phyloP scores from a whole-genome alignment of 1,284 basidiomycete genomes.

The Neonothopanus nambi region DNA sequence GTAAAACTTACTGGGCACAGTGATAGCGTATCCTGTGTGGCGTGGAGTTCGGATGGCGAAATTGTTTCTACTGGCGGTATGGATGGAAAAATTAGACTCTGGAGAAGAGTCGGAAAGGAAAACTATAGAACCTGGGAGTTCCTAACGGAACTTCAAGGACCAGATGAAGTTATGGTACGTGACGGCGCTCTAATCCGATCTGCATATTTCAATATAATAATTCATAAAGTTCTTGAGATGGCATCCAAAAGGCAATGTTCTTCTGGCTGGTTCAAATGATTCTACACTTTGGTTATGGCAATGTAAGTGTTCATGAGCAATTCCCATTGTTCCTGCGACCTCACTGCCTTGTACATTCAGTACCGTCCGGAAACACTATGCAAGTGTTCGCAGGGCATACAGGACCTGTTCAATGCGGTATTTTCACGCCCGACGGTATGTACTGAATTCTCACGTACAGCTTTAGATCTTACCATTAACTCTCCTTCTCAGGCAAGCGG shows the following conservation, averaged over 20 bases:
- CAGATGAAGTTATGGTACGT: slow-evolving; percentile 91
- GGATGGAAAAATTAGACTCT: slow-evolving; percentile 93
- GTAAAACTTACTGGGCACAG: slow-evolving; percentile 88
- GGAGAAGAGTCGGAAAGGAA: slow-evolving; percentile 78
- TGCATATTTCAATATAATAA: background rate
- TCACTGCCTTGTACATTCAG: slow-evolving; percentile 47
- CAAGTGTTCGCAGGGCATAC: slow-evolving; percentile 95
- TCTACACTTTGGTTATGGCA: slow-evolving; percentile 99
- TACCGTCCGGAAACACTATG: slow-evolving; percentile 93
- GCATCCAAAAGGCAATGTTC: slow-evolving; percentile 92
- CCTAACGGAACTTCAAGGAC: slow-evolving; percentile 87
- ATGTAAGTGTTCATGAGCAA: slow-evolving; percentile 49
- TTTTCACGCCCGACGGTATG: slow-evolving; percentile 89
- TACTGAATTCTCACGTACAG: slow-evolving; percentile 2
- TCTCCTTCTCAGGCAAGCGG: slow-evolving; percentile 63
- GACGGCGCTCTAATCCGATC: background rate
- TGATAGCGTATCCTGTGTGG: slow-evolving; percentile 84
- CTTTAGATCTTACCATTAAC: slow-evolving; percentile 7
- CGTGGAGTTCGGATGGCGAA: slow-evolving; percentile 88
- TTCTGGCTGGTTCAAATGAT: slow-evolving; percentile 93
- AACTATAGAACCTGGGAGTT: slow-evolving; percentile 88
- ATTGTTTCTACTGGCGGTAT: slow-evolving; percentile 95
- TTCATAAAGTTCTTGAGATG: slow-evolving; percentile 82
- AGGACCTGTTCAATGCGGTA: slow-evolving; percentile 82
- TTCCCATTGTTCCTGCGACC: slow-evolving; percentile 8